Percentiles rank a stretch among this genome's conserved stretches.
phyloP scores from a whole-genome alignment of 768 basidiomycete genomes.

The Tylopilus subfusipes region DNA sequence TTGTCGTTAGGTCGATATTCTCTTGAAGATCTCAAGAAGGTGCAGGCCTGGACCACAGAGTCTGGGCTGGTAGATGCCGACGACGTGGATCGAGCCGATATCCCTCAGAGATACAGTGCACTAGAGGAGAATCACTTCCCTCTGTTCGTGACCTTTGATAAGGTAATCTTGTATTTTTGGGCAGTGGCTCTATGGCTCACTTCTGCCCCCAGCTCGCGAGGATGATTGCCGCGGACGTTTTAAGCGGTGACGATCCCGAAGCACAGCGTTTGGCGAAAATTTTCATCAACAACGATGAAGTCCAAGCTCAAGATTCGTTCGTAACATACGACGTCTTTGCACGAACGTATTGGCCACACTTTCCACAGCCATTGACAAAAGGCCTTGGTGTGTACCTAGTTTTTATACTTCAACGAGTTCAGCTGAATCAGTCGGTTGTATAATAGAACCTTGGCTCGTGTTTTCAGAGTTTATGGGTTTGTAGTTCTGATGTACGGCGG shows the following conservation, averaged over 20 bases:
- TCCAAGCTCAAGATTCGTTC: slow-evolving; percentile 19
- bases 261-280: slow-evolving; percentile 4
- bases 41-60: slow-evolving; percentile 20
- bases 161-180: slow-evolving; percentile 35
- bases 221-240: slow-evolving; percentile 28
- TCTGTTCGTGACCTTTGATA: slow-evolving; percentile 64
- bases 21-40: slow-evolving; percentile 36
- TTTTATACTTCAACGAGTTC: neutral
- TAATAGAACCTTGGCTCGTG: slow-evolving; percentile 55
- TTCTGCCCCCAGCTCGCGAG: slow-evolving; percentile 16
- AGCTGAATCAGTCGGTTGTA: neutral
- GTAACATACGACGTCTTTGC: slow-evolving; percentile 50
- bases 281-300: slow-evolving; percentile 17
- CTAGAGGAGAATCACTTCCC: slow-evolving; percentile 63
- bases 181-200: neutral
- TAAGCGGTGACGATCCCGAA: slow-evolving; percentile 3
- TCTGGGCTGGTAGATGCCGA: slow-evolving; percentile 33
- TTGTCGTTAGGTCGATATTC: slow-evolving; percentile 36
- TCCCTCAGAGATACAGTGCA: slow-evolving; percentile 50
- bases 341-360: slow-evolving; percentile 55
- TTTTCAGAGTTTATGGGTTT: slow-evolving; percentile 67
- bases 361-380: slow-evolving; percentile 48
- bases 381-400: slow-evolving; percentile 43
- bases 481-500: slow-evolving; percentile 1
- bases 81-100: slow-evolving; percentile 24